These are phyloP conservation scores for Striga asiatica DNA, from an alignment of 257 asterid genomes.

Conservation along the genomic window DNA sequence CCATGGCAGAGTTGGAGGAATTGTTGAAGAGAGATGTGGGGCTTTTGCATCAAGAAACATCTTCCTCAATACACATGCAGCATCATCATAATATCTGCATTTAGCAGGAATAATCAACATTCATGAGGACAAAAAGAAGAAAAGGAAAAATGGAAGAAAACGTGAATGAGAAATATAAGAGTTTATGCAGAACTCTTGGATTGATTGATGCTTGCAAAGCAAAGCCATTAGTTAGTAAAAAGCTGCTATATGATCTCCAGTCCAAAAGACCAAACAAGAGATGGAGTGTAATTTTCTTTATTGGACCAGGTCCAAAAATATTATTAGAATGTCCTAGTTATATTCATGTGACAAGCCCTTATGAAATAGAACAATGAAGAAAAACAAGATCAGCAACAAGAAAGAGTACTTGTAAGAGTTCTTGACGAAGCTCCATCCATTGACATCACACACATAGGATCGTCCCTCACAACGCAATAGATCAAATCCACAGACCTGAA, in stretches of 20 bases:
- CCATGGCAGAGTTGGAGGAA: constrained; percentile 94
- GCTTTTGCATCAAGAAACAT: constrained; percentile 97
- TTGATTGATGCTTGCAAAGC: constrained; percentile 2
- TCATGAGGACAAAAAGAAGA: background rate
- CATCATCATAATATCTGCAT: constrained; percentile 87
- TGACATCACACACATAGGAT: constrained; percentile 95
- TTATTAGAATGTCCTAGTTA: background rate
- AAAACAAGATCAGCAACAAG: constrained; percentile 4
- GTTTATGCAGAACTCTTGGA: background rate
- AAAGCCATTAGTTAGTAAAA: background rate
- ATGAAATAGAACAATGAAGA: background rate
- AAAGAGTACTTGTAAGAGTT: constrained; percentile 70
- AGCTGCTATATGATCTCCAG: constrained; percentile 3
- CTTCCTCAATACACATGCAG: constrained; percentile 95
- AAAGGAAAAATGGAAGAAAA: background rate
- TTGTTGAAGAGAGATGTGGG: constrained; percentile 88
- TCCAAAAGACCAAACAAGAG: constrained; percentile 9
- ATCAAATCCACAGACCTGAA: constrained; percentile 99
- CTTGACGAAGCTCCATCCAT: constrained; percentile 98
- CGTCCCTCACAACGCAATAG: constrained; percentile 94
- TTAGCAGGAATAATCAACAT: constrained; percentile 6
- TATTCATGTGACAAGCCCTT: background rate
- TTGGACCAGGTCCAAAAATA: background rate
- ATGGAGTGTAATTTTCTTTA: background rate
- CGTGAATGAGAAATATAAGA: background rate